Base-by-base conservation (phyloP, 1,139 yeast genomes). In the Geotrichum siamense region DNA sequence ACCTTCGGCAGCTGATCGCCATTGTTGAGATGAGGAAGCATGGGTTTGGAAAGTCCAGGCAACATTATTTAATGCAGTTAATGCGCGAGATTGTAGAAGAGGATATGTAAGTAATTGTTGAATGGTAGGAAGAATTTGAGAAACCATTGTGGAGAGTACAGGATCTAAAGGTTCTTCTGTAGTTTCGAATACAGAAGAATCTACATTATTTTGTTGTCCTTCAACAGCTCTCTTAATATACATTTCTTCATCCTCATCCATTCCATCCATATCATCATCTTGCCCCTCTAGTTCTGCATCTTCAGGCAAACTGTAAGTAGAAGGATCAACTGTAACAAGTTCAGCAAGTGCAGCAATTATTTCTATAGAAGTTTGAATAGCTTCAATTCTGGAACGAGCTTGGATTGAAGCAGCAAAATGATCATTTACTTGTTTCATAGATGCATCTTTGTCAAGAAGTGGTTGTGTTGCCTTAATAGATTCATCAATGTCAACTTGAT, bases 281-380 rank as follows among this genome's bases (percentile, higher is more conserved):
- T 41, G 47, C 9, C 42, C 49, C 9, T 22, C 39, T n/a, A 25
- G 39, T 9, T 23, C 44, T 2, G 41, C 36, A 22, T 27, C 30
- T 3, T 28, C 45, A 29, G 37, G 38, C 13, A 39, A 52, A 20
- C 12, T 19, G 15, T 20, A 33, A 5, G 12, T 8, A 49, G 34
- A 51, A 41, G 60, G 59, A 21, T 65, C 68, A 36, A 52, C 51
- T 50, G 64, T 69, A 43, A 79, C 59, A 13, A 69, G 64, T 54
- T 89, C 96, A 54, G 84, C 74, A 5, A 80, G 67, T 1, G 91
- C 80, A 1, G 96, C 78, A 27, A 84, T 68, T 29, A 89, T 63
- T 58, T 89, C 96, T 31, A 87, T 65, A 0, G 82, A 70, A 1
- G 80, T 71, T 55, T 85, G 94, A 26, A 83, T 67, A 3, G 82